Evolutionary conservation across 2,329 filamentous ascomycete species (phyloP), one percentile per base, ranked within the genome.

Genomic region (Colletotrichum sp.): DNA sequence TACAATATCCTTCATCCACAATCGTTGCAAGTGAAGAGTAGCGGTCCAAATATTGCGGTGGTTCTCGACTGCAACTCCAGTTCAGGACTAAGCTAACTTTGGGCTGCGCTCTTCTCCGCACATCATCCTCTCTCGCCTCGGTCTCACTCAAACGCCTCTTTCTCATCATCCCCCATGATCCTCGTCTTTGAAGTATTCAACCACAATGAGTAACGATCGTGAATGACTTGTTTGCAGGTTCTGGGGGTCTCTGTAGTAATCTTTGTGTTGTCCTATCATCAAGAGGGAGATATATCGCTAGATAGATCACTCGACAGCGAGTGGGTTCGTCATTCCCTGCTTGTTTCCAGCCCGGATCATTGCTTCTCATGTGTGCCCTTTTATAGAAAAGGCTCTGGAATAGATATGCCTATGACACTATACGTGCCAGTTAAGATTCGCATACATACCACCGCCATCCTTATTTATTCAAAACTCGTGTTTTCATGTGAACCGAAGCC

Each of bases 71-170:
- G 43, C n/a, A 5, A 48, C n/a, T 52, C 3, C 10, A 8, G 43
- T 22, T 5, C 43, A 22, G 43, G 22, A 5, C 7, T 0, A 0
- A 8, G 43, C 43, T 22, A 13, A 12, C 10, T 52, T 52, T 52
- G 0, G n/a, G 12, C 43, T n/a, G 43, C 43, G 5, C 10, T 52
- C 4, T 52, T 52, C 10, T 48, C 18, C 0, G 0, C 39, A 48
- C 1, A 48, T 10, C 9, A n/a, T 12, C 4, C 18, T 22, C 2
- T 22, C n/a, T 7, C 43, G 43, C n/a, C 10, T 5, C 4, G n/a
- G 10, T 5, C n/a, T 52, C n/a, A 0, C 6, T 13, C 4, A 5
- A 52, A 22, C n/a, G 13, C 2, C 43, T 0, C 4, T 52, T 13
- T 22, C 43, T 22, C 6, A 22, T 22, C 43, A 48, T 22, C 43